These are phyloP conservation scores for Cystofilobasidium ferigula DNA, from an alignment of 768 basidiomycete genomes.

Conservation along the genomic window DNA sequence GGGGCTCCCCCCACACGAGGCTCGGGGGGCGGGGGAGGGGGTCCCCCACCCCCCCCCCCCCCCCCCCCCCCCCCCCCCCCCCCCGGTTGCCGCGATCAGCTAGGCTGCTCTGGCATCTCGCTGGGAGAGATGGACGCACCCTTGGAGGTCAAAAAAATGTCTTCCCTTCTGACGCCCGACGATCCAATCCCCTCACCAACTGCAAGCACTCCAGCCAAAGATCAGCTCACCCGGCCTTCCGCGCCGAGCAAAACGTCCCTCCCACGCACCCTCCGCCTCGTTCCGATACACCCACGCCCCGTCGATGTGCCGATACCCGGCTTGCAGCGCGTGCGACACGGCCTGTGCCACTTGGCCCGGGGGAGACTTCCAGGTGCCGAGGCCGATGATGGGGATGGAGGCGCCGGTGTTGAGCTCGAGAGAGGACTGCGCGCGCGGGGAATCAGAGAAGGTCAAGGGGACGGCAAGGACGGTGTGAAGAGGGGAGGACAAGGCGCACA, in stretches of 20 bases:
- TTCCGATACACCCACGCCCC: slow-evolving; percentile 59
- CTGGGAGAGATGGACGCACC: too few relatives aligned
- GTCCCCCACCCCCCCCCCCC: too few relatives aligned
- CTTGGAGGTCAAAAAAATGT: slow-evolving; percentile 62
- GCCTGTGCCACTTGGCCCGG: slow-evolving; percentile 62
- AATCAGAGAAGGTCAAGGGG: too few relatives aligned
- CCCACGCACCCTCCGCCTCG: slow-evolving; percentile 22
- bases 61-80: too few relatives aligned
- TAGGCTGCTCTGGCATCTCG: too few relatives aligned
- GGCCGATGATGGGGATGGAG: slow-evolving; percentile 61
- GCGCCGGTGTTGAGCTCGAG: slow-evolving; percentile 65
- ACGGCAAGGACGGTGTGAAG: too few relatives aligned
- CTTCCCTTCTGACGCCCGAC: slow-evolving; percentile 57
- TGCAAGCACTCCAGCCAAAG: slow-evolving; percentile 44
- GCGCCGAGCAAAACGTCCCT: slow-evolving; percentile 34
- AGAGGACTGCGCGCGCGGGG: too few relatives aligned
- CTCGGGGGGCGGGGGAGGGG: too few relatives aligned
- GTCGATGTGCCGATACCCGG: slow-evolving; percentile 57
- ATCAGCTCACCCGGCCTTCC: slow-evolving; percentile 47
- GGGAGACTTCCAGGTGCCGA: slow-evolving; percentile 41
- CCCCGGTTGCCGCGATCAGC: too few relatives aligned
- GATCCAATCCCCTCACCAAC: slow-evolving; percentile 69
- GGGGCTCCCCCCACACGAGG: too few relatives aligned
- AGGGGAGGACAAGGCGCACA: too few relatives aligned
- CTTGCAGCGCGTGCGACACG: slow-evolving; percentile 59